Evolutionary conservation across 306 rosid genomes (phyloP).

Genomic region (Benincasa hispida): DNA sequence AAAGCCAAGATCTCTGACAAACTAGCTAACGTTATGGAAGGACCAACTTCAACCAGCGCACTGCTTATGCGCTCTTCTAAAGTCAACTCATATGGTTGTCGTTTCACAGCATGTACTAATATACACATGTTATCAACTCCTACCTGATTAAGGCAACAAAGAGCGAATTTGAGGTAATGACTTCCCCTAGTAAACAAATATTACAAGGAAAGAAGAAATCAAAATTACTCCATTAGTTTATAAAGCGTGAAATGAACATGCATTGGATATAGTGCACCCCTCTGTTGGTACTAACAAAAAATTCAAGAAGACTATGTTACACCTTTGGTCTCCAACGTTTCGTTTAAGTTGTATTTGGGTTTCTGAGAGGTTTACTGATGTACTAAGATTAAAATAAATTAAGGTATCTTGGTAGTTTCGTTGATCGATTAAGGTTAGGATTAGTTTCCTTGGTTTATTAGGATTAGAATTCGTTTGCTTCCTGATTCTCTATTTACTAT

Average conservation of each 20-base stretch:
- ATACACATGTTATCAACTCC: slow-evolving; percentile 99
- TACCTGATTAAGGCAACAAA: slow-evolving; percentile 45
- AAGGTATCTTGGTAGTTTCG: too few relatives aligned
- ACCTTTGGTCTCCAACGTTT: too few relatives aligned
- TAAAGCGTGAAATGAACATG: background rate
- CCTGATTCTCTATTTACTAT: too few relatives aligned
- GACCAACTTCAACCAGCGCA: slow-evolving; percentile 93
- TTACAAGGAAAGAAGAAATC: background rate
- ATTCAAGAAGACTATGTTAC: background rate
- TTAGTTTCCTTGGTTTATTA: too few relatives aligned
- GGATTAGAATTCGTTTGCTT: too few relatives aligned
- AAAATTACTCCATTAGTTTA: background rate
- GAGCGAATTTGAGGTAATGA: slow-evolving; percentile 9
- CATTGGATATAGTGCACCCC: background rate
- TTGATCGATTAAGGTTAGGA: too few relatives aligned
- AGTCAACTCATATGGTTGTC: slow-evolving; percentile 54
- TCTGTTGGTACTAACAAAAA: background rate
- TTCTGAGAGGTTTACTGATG: too few relatives aligned
- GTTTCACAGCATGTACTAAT: slow-evolving; percentile 83
- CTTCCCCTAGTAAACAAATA: background rate
- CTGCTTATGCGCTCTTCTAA: slow-evolving; percentile 68
- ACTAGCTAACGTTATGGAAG: slow-evolving; percentile 89
- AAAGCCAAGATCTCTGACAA: slow-evolving; percentile 85
- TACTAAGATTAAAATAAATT: too few relatives aligned
- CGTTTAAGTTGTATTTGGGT: too few relatives aligned